These are phyloP conservation scores for Tylopilus cervinicoccineus DNA, from an alignment of 768 basidiomycete species.

Conservation along the genomic window DNA sequence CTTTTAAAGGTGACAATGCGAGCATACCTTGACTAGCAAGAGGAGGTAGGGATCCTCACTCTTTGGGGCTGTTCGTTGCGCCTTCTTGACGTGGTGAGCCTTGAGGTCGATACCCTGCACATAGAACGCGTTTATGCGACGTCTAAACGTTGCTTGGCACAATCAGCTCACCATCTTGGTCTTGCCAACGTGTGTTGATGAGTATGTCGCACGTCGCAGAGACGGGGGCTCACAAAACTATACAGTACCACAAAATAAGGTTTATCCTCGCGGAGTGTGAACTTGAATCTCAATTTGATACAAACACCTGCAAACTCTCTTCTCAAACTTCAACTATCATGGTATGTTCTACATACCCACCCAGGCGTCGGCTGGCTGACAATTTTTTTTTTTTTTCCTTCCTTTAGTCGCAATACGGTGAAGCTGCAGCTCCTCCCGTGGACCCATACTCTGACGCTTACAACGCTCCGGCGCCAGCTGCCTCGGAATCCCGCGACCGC, in stretches of 20 bases:
- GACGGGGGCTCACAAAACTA: conserved; percentile 62
- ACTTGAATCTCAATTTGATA: conserved; percentile 33
- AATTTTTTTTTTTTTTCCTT: conserved; percentile 1
- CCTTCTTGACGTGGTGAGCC: conserved; percentile 99
- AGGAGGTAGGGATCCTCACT: conserved; percentile 99
- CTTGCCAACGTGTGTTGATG: conserved; percentile 54
- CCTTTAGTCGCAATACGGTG: conserved; percentile 55
- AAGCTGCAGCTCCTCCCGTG: conserved; percentile 51
- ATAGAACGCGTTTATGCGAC: conserved; percentile 10
- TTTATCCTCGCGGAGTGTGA: conserved; percentile 32
- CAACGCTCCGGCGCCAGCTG: conserved; percentile 55
- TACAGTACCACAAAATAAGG: conserved; percentile 45
- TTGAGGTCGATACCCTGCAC: conserved; percentile 91
- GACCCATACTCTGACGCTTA: conserved; percentile 86
- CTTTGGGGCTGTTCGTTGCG: conserved; percentile 89
- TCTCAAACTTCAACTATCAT: conserved; percentile 60
- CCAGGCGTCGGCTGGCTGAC: not conserved
- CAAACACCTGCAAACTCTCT: conserved; percentile 41
- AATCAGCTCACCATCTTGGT: conserved; percentile 78
- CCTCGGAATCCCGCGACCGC: conserved; percentile 46
- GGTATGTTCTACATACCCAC: conserved; percentile 38
- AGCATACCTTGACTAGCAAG: conserved; percentile 89
- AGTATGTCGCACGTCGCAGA: conserved; percentile 34
- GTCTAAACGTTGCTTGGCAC: conserved; percentile 30
- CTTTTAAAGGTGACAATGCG: conserved; percentile 7